Evolutionary conservation across 1,139 yeast species (phyloP), one percentile per base, ranked within the genome.

Genomic region (Saccharomycopsis hybrid): DNA sequence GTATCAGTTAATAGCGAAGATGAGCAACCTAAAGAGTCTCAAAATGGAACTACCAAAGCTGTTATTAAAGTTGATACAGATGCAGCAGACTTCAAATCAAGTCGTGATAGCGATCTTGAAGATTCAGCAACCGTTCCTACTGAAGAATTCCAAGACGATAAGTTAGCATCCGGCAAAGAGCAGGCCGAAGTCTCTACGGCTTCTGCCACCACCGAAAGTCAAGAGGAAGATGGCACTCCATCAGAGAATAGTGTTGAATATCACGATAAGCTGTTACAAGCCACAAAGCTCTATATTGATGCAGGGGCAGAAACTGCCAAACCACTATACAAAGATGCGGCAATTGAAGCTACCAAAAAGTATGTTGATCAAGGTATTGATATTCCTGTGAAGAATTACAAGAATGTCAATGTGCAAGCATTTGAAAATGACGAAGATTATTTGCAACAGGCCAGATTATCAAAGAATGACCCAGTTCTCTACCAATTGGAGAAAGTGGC

Each of bases 371-470:
- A 36, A n/a, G 28, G 30, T 3, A 30, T 40, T 29, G 45, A 28
- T 4, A 3, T n/a, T 11, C 13, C 9, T 8, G 18, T 24, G 9
- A 33, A 33, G 11, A 33, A 40, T 8, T 42, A 30, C 18, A 35
- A 29, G 29, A 41, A 31, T n/a, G 43, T 31, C n/a, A 43, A 36
- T 7, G 29, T 47, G 32, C 33, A 36, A 33, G n/a, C 47, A 8
- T 43, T 52, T 40, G 41, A 46, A 27, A 41, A 40, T 8, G 48
- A 52, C 28, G 42, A 46, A 9, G 41, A 40, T 13, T 41, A 43
- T 13, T 30, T 47, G n/a, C 29, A 38, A 5, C 13, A 33, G 4
- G 27, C 35, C 18, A 18, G 40, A n/a, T 36, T 43, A 9, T 32
- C 50, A 2, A 39, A 35, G n/a, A 25, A 25, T 29, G 33, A 9